A percentile compares a stretch with the other conserved stretches of the same genome.
Evolutionary conservation across 1,284 basidiomycete species (phyloP).

Genomic region (Boletellus deceptivus): DNA sequence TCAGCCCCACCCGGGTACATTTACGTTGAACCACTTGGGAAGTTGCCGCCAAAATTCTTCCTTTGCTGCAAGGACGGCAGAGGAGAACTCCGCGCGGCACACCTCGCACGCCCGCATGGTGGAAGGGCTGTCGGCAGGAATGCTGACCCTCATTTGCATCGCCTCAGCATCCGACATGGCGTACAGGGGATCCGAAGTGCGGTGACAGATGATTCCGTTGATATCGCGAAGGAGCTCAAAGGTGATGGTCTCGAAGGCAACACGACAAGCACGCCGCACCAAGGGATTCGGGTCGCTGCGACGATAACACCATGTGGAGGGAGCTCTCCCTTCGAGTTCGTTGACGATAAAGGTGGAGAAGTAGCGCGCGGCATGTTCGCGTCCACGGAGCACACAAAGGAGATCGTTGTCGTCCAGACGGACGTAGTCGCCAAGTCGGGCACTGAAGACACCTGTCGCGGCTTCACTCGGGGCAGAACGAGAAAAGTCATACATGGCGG

Average conservation of each 20-base stretch:
- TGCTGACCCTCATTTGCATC: constrained; percentile 57
- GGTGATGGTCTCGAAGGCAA: constrained; percentile 67
- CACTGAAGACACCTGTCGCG: constrained; percentile 33
- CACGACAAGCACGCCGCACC: constrained; percentile 54
- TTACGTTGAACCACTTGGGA: constrained; percentile 64
- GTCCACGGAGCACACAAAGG: constrained; percentile 57
- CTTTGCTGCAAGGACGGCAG: constrained; percentile 53
- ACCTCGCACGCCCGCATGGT: constrained; percentile 60
- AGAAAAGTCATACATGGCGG: constrained; percentile 54
- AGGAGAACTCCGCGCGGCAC: constrained; percentile 59
- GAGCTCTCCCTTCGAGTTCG: constrained; percentile 59
- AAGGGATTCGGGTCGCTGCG: constrained; percentile 43
- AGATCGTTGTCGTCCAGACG: constrained; percentile 53
- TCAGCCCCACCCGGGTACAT: constrained; percentile 50
- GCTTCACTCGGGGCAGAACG: constrained; percentile 45
- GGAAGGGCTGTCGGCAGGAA: constrained; percentile 40
- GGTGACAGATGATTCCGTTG: constrained; percentile 63
- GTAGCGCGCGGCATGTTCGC: constrained; percentile 67
- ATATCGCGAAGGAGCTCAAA: constrained; percentile 69
- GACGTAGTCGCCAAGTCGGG: constrained; percentile 24
- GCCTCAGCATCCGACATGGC: constrained; percentile 62
- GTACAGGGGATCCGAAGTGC: constrained; percentile 66
- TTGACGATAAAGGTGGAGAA: constrained; percentile 72
- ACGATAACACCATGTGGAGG: constrained; percentile 50
- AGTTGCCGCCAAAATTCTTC: constrained; percentile 63